phyloP scores from a whole-genome alignment of 768 basidiomycete genomes.

The Amanita jacksonii region DNA sequence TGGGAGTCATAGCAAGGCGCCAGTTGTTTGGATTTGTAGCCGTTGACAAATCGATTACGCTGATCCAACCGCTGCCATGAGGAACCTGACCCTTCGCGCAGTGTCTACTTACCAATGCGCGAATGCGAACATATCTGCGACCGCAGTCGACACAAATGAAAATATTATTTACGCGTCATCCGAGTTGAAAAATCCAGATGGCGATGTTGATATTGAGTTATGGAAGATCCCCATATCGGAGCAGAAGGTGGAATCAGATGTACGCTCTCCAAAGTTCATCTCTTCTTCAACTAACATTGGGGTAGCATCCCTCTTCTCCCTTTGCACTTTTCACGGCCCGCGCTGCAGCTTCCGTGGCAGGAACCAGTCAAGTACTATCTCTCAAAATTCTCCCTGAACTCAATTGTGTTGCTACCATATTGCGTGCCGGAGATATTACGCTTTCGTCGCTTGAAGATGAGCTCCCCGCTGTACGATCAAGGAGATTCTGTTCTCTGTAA shows the following conservation, averaged over 20 bases:
- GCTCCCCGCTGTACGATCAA: slow-evolving; percentile 23
- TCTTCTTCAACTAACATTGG: neutral
- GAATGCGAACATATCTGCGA: slow-evolving; percentile 31
- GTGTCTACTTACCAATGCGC: slow-evolving; percentile 16
- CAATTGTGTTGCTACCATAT: slow-evolving; percentile 55
- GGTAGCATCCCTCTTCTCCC: slow-evolving; percentile 16
- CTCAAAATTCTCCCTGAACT: slow-evolving; percentile 66
- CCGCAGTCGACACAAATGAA: slow-evolving; percentile 57
- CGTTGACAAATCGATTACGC: neutral
- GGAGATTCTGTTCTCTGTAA: too few relatives aligned
- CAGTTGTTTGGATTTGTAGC: neutral
- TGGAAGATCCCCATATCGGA: slow-evolving; percentile 33
- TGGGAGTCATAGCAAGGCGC: slow-evolving; percentile 12
- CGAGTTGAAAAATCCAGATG: slow-evolving; percentile 35
- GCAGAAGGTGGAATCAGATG: slow-evolving; percentile 11
- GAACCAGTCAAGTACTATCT: slow-evolving; percentile 41
- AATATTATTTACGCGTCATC: slow-evolving; percentile 48
- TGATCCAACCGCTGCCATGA: slow-evolving; percentile 16
- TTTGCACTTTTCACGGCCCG: slow-evolving; percentile 30
- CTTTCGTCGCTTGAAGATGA: slow-evolving; percentile 35
- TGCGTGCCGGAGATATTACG: slow-evolving; percentile 76
- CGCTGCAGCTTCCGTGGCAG: slow-evolving; percentile 18
- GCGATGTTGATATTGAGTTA: slow-evolving; percentile 47
- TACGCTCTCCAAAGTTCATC: slow-evolving; percentile 6
- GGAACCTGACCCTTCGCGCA: slow-evolving; percentile 44